Base-by-base conservation (phyloP, 306 rosid genomes). In the Cicer bijugum region DNA sequence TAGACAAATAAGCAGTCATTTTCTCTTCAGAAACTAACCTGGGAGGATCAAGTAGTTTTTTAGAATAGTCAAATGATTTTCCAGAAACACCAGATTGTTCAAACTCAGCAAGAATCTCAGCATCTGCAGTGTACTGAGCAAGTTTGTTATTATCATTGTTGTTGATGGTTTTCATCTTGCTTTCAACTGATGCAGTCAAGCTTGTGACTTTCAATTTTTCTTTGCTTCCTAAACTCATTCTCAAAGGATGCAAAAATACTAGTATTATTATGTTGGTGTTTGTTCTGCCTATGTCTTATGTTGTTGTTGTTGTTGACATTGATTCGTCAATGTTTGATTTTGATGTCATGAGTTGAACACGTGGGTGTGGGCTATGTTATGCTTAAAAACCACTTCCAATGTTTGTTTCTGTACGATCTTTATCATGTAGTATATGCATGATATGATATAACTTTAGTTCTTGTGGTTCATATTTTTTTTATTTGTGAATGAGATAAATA, bases 111-210 rank as follows among this genome's bases (percentile, higher is more conserved):
- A 87, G 14, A 62, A 88, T 78, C 16, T 83, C 83, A 68, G 96
- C 96, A 52, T 92, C 98, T 6, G 76, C 92, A 65, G 81, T 79
- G 88, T 76, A 90, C 76, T 80, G 89, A 45, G 88, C 89, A 45
- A 86, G 80, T 37, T 66, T 72, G 39, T 80, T 85, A 68, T 50
- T 81, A 23, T 47, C 84, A 33, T 42, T 57, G 60, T 57, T 48
- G 63, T 77, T 67, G 57, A 48, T 79, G 81, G 35, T 28, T 28
- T 69, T 85, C 78, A 78, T 78, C 72, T 67, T 86, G 85, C 88
- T 86, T 19, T 84, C 85, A 67, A 83, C 83, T 2, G 92, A 84
- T 7, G 90, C 80, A 3, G 86, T 89, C n/a, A 86, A 81, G 15
- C 83, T 67, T 15, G 83, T 40, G 28, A 59, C 86, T 68, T 53